Percentiles rank a stretch among this genome's conserved stretches.
phyloP scores from a whole-genome alignment of 2,329 filamentous ascomycete species.

The Thielaviopsis punctulata region DNA sequence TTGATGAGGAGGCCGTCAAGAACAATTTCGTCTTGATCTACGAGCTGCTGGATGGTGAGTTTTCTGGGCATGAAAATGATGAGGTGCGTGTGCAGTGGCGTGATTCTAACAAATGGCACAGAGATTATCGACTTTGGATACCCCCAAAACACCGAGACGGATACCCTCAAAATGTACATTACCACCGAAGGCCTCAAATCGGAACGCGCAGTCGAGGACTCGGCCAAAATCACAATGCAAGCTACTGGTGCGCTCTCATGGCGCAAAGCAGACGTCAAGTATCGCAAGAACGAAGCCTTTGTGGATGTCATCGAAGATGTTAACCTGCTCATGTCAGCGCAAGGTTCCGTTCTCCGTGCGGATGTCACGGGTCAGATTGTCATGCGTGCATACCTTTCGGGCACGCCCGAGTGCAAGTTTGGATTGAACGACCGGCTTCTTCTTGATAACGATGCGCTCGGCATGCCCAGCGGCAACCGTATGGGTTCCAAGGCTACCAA shows the following conservation, averaged over 20 bases:
- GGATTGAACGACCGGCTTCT: slow-evolving; percentile 89
- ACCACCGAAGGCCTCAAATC: slow-evolving; percentile 98
- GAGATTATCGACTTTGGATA: slow-evolving; percentile 99
- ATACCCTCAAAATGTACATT: slow-evolving; percentile 99
- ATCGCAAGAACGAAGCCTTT: slow-evolving; percentile 98
- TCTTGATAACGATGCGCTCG: slow-evolving; percentile 51
- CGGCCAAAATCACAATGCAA: slow-evolving; percentile 97
- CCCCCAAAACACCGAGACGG: slow-evolving; percentile 95
- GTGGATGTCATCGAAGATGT: slow-evolving; percentile 99
- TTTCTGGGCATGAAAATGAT: background rate
- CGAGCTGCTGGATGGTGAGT: slow-evolving; percentile 75
- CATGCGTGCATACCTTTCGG: slow-evolving; percentile 93
- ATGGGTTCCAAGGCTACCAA: slow-evolving; percentile 80
- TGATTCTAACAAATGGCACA: slow-evolving; percentile 20
- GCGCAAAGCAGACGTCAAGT: slow-evolving; percentile 94
- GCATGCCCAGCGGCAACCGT: slow-evolving; percentile 45
- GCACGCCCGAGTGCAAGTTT: slow-evolving; percentile 97
- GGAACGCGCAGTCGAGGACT: slow-evolving; percentile 71
- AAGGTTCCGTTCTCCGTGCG: slow-evolving; percentile 81
- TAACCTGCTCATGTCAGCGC: slow-evolving; percentile 97
- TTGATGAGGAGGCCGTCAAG: slow-evolving; percentile 98
- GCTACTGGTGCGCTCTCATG: slow-evolving; percentile 92
- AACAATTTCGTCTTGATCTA: slow-evolving; percentile 99
- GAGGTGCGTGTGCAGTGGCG: background rate
- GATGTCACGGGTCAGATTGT: slow-evolving; percentile 96